These are phyloP conservation scores for Dryas integrifolia DNA, from an alignment of 331 rosid species.

Conservation along the genomic window DNA sequence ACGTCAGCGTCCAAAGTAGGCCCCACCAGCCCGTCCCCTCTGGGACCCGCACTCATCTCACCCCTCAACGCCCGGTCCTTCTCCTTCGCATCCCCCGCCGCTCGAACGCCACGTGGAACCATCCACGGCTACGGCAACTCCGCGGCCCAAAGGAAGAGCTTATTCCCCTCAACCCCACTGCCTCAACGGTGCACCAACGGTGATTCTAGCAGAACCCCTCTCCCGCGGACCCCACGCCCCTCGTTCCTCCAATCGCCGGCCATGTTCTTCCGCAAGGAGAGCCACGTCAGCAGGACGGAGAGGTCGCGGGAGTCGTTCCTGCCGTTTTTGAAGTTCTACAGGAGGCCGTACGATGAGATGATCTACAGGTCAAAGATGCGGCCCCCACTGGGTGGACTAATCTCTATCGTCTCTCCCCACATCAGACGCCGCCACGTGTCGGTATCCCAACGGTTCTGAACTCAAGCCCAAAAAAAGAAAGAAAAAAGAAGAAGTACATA, in stretches of 20 bases:
- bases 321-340: constrained; percentile 67
- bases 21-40: constrained; percentile 49
- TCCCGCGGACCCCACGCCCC: constrained; percentile 58
- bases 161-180: constrained; percentile 81
- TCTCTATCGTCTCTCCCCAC: constrained; percentile 76
- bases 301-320: constrained; percentile 65
- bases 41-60: constrained; percentile 80
- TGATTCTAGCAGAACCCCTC: constrained; percentile 22
- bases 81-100: constrained; percentile 85
- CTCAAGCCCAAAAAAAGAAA: not conserved
- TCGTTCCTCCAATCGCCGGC: constrained; percentile 95
- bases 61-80: constrained; percentile 81
- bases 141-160: constrained; percentile 47
- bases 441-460: constrained; percentile 68
- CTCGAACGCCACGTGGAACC: constrained; percentile 50
- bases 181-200: constrained; percentile 54
- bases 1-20: constrained; percentile 81
- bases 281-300: constrained; percentile 59
- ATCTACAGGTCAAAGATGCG: constrained; percentile 89
- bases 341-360: constrained; percentile 91
- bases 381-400: constrained; percentile 95
- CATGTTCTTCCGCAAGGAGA: constrained; percentile 61
- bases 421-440: constrained; percentile 87
- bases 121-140: constrained; percentile 27
- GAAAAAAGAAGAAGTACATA: constrained; percentile 30